Evolutionary conservation across 2,329 filamentous ascomycete genomes (phyloP).

Genomic region (Colletotrichum sp.): DNA sequence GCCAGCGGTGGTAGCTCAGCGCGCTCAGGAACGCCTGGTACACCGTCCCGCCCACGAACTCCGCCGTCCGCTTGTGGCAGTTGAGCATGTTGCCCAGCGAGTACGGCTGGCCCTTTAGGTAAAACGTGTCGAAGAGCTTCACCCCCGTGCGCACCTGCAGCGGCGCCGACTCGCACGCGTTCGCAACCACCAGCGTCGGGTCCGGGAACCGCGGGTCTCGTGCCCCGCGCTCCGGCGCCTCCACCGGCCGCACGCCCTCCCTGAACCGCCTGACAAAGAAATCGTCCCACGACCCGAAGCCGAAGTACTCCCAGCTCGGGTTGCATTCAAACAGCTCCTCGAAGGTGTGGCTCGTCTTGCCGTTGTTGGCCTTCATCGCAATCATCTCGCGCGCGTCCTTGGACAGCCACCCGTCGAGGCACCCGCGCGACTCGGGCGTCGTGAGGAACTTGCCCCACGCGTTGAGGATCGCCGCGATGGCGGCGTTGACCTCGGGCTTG

Average conservation of each 20-base stretch:
- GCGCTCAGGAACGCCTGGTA: slow-evolving; percentile 75
- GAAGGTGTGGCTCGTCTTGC: slow-evolving; percentile 49
- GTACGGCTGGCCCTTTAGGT: slow-evolving; percentile 73
- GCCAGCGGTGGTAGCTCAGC: slow-evolving; percentile 75
- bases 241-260: slow-evolving; percentile 61
- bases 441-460: slow-evolving; percentile 38
- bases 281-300: slow-evolving; percentile 71
- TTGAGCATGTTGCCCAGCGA: slow-evolving; percentile 68
- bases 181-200: slow-evolving; percentile 51
- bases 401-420: slow-evolving; percentile 23
- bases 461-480: slow-evolving; percentile 56
- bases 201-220: not conserved
- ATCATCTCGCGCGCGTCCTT: slow-evolving; percentile 16
- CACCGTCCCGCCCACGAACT: slow-evolving; percentile 68
- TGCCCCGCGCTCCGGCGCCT: slow-evolving; percentile 54
- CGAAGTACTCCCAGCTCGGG: slow-evolving; percentile 55
- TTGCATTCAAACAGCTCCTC: slow-evolving; percentile 68
- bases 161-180: slow-evolving; percentile 68
- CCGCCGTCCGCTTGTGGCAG: slow-evolving; percentile 53
- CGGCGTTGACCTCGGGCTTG: slow-evolving; percentile 53
- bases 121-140: slow-evolving; percentile 66
- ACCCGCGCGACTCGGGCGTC: slow-evolving; percentile 27
- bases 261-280: slow-evolving; percentile 70
- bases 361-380: slow-evolving; percentile 44
- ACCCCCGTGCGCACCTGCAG: slow-evolving; percentile 57